A percentile compares a stretch with the other conserved stretches of the same genome.
Evolutionary conservation across 2,329 filamentous ascomycete species (phyloP).

Genomic region (Orbilia quercus): DNA sequence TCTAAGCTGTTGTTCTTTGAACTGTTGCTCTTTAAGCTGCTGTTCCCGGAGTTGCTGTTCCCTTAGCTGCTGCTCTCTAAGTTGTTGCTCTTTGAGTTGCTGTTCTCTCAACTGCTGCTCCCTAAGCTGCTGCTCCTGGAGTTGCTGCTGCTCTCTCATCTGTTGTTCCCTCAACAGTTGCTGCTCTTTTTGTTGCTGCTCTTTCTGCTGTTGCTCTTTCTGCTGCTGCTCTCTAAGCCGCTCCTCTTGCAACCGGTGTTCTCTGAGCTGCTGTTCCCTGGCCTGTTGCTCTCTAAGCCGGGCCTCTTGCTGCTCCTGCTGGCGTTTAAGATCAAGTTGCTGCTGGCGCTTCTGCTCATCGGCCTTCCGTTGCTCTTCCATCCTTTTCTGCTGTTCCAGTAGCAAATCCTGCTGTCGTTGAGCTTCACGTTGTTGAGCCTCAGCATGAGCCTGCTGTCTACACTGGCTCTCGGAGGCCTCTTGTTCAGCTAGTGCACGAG

Average conservation of each 20-base stretch:
- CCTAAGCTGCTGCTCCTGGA: conserved; percentile 14
- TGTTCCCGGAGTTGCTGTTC: conserved; percentile 37
- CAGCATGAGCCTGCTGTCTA: no score
- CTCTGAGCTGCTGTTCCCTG: conserved; percentile 17
- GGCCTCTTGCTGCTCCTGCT: conserved; percentile 35
- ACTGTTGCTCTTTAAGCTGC: conserved; percentile 33
- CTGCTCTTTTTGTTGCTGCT: conserved; percentile 33
- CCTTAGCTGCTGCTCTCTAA: conserved; percentile 22
- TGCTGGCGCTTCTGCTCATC: conserved; percentile 49
- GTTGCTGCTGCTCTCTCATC: conserved; percentile 41
- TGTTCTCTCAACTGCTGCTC: conserved; percentile 34
- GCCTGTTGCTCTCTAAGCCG: conserved; percentile 35
- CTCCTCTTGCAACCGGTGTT: conserved; percentile 28
- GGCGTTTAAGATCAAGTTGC: conserved; percentile 31
- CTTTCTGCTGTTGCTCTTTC: conserved; percentile 26
- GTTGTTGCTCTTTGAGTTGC: conserved; percentile 33
- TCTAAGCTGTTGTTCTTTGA: conserved; percentile 26
- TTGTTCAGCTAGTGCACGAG: conserved; percentile 22
- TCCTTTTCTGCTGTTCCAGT: conserved; percentile 46
- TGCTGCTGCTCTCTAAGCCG: conserved; percentile 31
- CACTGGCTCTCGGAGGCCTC: conserved; percentile 33
- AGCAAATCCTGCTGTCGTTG: conserved; percentile 52
- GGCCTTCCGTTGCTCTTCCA: conserved; percentile 49
- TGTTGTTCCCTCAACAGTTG: conserved; percentile 41
- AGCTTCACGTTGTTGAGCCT: conserved; percentile 32